Conservation (phyloP, 768 basidiomycete genomes). For the Cystofilobasidium ferigula region DNA sequence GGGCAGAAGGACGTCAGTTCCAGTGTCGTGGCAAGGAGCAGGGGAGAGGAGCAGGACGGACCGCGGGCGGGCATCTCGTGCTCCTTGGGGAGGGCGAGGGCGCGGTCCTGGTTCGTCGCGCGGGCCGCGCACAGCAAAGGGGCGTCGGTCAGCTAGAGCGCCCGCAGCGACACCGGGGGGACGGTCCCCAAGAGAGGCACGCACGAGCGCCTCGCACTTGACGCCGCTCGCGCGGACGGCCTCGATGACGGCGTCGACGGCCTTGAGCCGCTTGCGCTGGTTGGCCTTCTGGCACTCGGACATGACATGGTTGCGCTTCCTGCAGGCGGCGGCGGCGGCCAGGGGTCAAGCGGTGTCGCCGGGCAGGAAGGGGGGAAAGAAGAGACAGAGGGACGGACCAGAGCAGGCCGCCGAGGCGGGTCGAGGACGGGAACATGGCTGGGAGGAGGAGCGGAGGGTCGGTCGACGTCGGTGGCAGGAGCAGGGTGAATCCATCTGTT, state of each 20-base stretch:
- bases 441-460: background rate
- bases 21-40: background rate
- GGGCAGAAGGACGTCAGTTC: background rate
- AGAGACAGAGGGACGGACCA: background rate
- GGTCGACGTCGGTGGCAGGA: background rate
- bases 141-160: background rate
- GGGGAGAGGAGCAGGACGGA: conserved; percentile 17
- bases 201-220: conserved; percentile 60
- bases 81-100: conserved; percentile 79
- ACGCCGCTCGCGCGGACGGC: conserved; percentile 74
- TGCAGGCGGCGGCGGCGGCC: background rate
- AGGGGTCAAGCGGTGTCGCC: background rate
- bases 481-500: background rate
- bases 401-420: conserved; percentile 11
- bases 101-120: conserved; percentile 49
- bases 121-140: background rate
- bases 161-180: too few relatives aligned
- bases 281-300: conserved; percentile 87
- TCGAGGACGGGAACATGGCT: conserved; percentile 15
- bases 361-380: background rate
- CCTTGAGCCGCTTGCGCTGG: conserved; percentile 73
- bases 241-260: conserved; percentile 86
- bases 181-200: conserved; percentile 33
- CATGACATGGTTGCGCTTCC: conserved; percentile 62
- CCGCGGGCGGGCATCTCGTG: conserved; percentile 71